Conservation (phyloP, 345 rosid species). For the Eucalyptus erythrocorys region DNA sequence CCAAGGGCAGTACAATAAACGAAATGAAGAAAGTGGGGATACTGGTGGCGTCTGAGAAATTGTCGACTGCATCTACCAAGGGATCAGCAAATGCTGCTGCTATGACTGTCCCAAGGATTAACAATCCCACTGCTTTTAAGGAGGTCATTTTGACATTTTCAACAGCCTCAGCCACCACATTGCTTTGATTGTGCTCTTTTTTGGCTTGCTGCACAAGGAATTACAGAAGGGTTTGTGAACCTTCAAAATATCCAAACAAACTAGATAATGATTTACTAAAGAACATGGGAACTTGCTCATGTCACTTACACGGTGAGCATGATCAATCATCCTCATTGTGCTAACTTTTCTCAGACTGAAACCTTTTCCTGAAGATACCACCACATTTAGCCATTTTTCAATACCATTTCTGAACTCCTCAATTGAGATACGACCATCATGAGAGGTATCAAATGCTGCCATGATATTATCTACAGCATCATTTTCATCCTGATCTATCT, state of each 20-base stretch:
- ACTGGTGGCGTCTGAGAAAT: slow-evolving; percentile 78
- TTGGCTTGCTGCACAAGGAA: slow-evolving; percentile 48
- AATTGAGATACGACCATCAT: slow-evolving; percentile 17
- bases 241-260: background rate
- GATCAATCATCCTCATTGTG: slow-evolving; percentile 28
- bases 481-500: slow-evolving; percentile 51
- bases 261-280: background rate
- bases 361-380: slow-evolving; percentile 13
- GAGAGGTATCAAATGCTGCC: slow-evolving; percentile 55
- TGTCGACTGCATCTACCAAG: slow-evolving; percentile 75
- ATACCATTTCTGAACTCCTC: slow-evolving; percentile 54
- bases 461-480: slow-evolving; percentile 62
- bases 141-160: slow-evolving; percentile 37
- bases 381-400: slow-evolving; percentile 38
- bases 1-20: slow-evolving; percentile 81
- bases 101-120: slow-evolving; percentile 63
- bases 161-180: slow-evolving; percentile 40
- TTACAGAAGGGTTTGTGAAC: background rate
- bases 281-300: background rate
- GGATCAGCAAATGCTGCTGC: slow-evolving; percentile 98
- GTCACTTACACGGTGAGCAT: slow-evolving; percentile 31
- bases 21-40: slow-evolving; percentile 98
- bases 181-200: slow-evolving; percentile 47
- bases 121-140: slow-evolving; percentile 53
- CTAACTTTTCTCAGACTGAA: slow-evolving; percentile 17